Percentiles rank a stretch among this genome's conserved stretches.
Conservation (phyloP, 345 rosid species). For the Physaria fendleri region DNA sequence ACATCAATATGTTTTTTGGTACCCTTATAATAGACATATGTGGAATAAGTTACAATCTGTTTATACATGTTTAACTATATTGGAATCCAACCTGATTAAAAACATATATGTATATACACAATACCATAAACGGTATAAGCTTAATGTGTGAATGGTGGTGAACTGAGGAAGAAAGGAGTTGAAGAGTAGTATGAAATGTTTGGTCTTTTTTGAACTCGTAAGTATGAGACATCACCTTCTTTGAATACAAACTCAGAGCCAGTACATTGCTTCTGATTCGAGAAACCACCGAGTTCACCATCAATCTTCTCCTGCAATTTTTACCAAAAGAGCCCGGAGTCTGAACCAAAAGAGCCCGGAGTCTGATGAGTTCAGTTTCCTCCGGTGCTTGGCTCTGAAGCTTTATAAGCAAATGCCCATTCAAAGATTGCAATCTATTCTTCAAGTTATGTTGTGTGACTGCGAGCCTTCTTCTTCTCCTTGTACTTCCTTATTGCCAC, state of each 20-base stretch:
- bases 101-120: not conserved
- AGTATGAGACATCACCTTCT: constrained; percentile 28
- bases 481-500: no score
- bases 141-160: constrained; percentile 24
- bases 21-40: constrained; percentile 11
- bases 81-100: not conserved
- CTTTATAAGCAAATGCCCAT: constrained; percentile 44
- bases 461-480: no score
- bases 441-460: no score
- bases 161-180: constrained; percentile 22
- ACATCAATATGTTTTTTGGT: constrained; percentile 15
- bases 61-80: not conserved
- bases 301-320: constrained; percentile 47
- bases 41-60: not conserved
- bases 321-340: constrained; percentile 28
- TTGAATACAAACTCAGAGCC: constrained; percentile 15
- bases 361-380: constrained; percentile 50
- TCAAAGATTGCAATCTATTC: constrained; percentile 14
- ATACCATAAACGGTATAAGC: not conserved
- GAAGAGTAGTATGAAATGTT: constrained; percentile 2
- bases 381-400: constrained; percentile 46
- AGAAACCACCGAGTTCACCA: constrained; percentile 39
- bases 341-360: constrained; percentile 41
- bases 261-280: constrained; percentile 26
- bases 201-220: constrained; percentile 17